Conservation (phyloP, 2,329 filamentous ascomycete species). For the Sporothrix brasiliensis region DNA sequence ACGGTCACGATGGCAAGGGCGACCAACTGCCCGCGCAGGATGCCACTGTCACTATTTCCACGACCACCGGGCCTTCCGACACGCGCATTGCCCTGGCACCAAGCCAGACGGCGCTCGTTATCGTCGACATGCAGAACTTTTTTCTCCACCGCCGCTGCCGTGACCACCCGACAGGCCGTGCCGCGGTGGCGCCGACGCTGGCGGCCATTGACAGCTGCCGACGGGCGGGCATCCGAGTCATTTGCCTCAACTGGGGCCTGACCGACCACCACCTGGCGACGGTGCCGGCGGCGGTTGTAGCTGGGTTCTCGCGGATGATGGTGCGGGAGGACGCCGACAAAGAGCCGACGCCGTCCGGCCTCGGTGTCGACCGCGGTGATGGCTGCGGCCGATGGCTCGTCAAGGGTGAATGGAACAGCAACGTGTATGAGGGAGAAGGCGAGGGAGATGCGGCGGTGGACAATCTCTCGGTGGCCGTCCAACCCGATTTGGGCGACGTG, state of each 20-base stretch:
- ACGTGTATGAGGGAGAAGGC: conserved; percentile 46
- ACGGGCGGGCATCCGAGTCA: conserved; percentile 50
- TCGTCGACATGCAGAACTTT: conserved; percentile 59
- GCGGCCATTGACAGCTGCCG: conserved; percentile 52
- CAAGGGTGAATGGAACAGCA: conserved; percentile 60
- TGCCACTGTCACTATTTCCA: conserved; percentile 43
- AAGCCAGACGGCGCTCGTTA: conserved; percentile 43
- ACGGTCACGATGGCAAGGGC: conserved; percentile 8
- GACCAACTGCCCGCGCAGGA: conserved; percentile 35
- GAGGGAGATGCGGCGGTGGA: neutral
- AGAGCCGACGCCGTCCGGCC: conserved; percentile 40
- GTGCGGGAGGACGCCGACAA: conserved; percentile 34
- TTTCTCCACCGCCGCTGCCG: conserved; percentile 52
- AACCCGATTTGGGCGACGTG: conserved; percentile 47
- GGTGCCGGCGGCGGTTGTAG: conserved; percentile 54
- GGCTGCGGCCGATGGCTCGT: conserved; percentile 53
- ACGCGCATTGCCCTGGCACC: conserved; percentile 59
- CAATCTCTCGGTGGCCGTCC: conserved; percentile 45
- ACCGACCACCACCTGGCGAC: conserved; percentile 53
- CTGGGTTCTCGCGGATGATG: conserved; percentile 52
- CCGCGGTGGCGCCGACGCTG: conserved; percentile 47
- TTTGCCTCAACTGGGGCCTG: conserved; percentile 60
- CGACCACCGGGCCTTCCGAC: conserved; percentile 50
- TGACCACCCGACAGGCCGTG: conserved; percentile 48
- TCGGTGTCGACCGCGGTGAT: conserved; percentile 53